These are phyloP conservation scores for Colletotrichum sidae DNA, from an alignment of 2,329 filamentous ascomycete genomes.

Conservation along the genomic window DNA sequence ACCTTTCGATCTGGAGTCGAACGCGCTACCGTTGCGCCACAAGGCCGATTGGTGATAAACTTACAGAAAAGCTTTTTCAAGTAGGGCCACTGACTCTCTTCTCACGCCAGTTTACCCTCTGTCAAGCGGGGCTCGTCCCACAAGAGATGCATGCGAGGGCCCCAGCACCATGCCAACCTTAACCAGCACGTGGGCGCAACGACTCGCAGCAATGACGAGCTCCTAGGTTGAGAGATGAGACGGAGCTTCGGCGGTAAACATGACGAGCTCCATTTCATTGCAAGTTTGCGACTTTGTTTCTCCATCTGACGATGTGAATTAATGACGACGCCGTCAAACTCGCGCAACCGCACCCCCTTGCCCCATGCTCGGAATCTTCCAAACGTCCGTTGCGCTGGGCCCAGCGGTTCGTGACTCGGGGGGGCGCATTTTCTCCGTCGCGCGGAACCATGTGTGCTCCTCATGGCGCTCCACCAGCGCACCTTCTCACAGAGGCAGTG, in stretches of 20 bases:
- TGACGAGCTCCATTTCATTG: neutral
- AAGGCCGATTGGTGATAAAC: neutral
- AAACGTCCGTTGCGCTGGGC: too few relatives aligned
- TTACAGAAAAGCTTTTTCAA: fast-evolving
- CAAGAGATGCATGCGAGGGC: neutral
- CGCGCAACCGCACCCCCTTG: too few relatives aligned
- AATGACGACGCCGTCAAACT: too few relatives aligned
- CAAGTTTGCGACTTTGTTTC: neutral
- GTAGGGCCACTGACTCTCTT: too few relatives aligned
- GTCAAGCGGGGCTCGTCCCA: constrained; percentile 2
- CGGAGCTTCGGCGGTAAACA: neutral
- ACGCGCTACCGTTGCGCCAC: constrained; percentile 37
- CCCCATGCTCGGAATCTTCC: too few relatives aligned
- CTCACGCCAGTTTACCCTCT: neutral
- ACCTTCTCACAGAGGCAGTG: neutral
- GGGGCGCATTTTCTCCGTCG: too few relatives aligned
- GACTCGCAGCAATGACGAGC: constrained; percentile 21
- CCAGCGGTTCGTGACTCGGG: too few relatives aligned
- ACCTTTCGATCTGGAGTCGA: constrained; percentile 38
- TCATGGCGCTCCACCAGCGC: neutral
- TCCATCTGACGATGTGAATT: too few relatives aligned
- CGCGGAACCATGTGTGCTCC: neutral
- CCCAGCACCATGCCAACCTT: constrained; percentile 18
- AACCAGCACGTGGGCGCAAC: constrained; percentile 16
- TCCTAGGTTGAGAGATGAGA: neutral